phyloP scores from a whole-genome alignment of 2,329 filamentous ascomycete genomes.

The Mariannaea elegans region DNA sequence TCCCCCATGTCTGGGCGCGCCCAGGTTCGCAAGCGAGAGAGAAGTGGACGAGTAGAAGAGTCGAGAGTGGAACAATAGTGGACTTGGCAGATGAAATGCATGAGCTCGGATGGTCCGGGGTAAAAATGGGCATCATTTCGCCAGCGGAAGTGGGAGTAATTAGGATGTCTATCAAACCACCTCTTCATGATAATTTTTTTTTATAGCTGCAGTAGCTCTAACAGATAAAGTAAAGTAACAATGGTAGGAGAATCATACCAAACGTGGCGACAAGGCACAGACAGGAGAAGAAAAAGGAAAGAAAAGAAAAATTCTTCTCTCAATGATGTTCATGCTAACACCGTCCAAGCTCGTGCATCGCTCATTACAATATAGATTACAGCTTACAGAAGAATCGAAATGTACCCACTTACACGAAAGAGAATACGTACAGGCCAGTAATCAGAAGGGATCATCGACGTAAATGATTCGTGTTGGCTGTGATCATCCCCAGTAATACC shows the following conservation, averaged over 20 bases:
- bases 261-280: neutral
- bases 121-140: neutral
- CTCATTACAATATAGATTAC: no score
- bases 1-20: neutral
- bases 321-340: slow-evolving; percentile 3
- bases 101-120: neutral
- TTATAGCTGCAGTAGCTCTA: no score
- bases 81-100: neutral
- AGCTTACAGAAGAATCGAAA: neutral
- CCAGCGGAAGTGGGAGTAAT: neutral
- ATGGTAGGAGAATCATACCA: no score
- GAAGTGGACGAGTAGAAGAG: no score
- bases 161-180: no score
- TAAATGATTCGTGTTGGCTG: neutral
- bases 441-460: neutral
- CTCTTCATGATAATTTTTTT: no score
- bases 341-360: no score
- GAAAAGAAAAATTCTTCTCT: neutral
- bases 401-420: neutral
- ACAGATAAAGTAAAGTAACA: no score
- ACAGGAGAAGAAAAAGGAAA: neutral
- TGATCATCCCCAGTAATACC: neutral
- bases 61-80: neutral
- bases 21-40: neutral
- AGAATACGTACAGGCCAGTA: neutral